Percentiles rank a stretch among this genome's conserved stretches.
These are phyloP conservation scores for Saprolegnia parasitica DNA, from an alignment of 352 stramenopile species.

Conservation along the genomic window DNA sequence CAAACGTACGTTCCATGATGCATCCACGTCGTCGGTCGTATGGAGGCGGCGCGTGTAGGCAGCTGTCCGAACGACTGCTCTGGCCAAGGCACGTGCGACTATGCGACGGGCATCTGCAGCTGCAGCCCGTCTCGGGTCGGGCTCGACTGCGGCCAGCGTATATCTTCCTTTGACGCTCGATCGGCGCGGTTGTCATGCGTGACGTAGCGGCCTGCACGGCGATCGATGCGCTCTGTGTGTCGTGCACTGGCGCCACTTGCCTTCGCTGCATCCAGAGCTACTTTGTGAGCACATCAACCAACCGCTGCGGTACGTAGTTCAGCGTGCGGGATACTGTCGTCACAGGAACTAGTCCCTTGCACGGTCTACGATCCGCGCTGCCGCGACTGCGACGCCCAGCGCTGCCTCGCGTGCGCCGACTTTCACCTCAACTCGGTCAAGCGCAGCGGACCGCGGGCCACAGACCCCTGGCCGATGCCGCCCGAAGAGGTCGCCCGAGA, in stretches of 20 bases:
- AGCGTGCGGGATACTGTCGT: not conserved
- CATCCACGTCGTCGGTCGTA: not conserved
- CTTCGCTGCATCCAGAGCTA: slow-evolving; percentile 83
- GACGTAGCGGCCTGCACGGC: slow-evolving; percentile 37
- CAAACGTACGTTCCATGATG: slow-evolving; percentile 58
- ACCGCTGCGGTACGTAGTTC: slow-evolving; percentile 55
- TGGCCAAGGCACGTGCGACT: slow-evolving; percentile 82
- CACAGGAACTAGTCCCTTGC: slow-evolving; percentile 54
- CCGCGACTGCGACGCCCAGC: slow-evolving; percentile 62
- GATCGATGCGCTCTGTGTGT: slow-evolving; percentile 83
- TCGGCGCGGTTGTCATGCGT: not conserved
- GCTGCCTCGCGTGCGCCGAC: slow-evolving; percentile 88
- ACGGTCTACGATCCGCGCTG: slow-evolving; percentile 88
- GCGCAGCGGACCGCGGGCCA: slow-evolving; percentile 73
- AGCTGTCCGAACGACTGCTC: slow-evolving; percentile 88
- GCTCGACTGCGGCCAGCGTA: slow-evolving; percentile 67
- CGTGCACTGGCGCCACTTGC: slow-evolving; percentile 78
- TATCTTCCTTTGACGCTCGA: not conserved
- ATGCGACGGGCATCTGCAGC: slow-evolving; percentile 77
- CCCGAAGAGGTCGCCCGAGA: slow-evolving; percentile 86
- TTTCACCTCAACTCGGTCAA: slow-evolving; percentile 87
- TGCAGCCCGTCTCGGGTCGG: slow-evolving; percentile 70
- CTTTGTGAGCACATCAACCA: slow-evolving; percentile 60
- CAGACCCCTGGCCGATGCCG: slow-evolving; percentile 68
- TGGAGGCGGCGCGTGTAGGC: slow-evolving; percentile 34